Base-by-base conservation (phyloP, 2,329 filamentous ascomycete genomes). In the Colletotrichum nymphaeae region DNA sequence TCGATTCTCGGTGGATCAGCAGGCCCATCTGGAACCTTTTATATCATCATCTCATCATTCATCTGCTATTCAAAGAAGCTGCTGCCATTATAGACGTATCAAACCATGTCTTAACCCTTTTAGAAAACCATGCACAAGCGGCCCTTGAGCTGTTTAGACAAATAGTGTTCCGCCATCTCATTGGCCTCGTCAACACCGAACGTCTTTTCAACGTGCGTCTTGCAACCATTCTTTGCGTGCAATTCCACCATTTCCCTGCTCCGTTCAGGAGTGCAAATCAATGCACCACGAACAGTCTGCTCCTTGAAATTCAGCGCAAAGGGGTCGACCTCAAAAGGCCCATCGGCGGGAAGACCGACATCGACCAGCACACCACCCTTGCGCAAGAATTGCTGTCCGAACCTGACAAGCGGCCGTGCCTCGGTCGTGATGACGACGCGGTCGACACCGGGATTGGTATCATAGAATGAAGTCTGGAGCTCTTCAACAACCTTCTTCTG, bases 301-400 rank as follows among this genome's bases (percentile, higher is more conserved):
- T 75, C 75, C 74, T 76, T 76, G 67, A 76, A 76, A 63, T 75
- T 76, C 52, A 76, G 22, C 16, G 75, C 75, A 19, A 76, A 76
- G 0, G 75, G 63, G 9, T 76, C 75, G 4, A 76, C 74, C 46
- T 76, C 74, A 26, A 76, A 74, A 14, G 74, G 74, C 1, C 66
- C 74, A 19, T 76, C 75, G 5, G 69, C 69, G 3, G 75, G 75
- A 4, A 76, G 52, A 1, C 75, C 75, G 19, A 76, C 74, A 7
- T 76, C 75, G 22, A 67, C 63, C 4, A 76, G 35, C 2, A 69
- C 58, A 16, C 75, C 75, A 2, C 75, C 74, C 67, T 76, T 76
- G 22, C 75, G 71, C 19, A 76, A 49, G 64, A 76, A 75, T 35
- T 76, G 75, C 58, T 76, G 75, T 4, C 60, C 58, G 22, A 76